phyloP scores from a whole-genome alignment of 352 stramenopile genomes.

The Globisporangium abappressorium region DNA sequence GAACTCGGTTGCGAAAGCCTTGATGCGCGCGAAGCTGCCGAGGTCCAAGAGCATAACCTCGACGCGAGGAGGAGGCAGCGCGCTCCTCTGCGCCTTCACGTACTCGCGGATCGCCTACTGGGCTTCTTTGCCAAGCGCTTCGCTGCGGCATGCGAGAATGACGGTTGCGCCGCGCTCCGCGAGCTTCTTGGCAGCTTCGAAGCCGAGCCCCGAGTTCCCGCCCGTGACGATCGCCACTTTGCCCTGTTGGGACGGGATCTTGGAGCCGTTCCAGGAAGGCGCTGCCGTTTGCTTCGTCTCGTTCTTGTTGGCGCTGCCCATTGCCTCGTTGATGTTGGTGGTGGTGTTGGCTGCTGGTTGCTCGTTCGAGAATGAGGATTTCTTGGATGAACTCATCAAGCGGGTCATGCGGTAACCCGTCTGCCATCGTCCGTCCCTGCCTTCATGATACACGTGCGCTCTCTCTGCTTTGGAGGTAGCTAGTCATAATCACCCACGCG shows the following conservation, averaged over 20 bases:
- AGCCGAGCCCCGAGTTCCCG: constrained; percentile 80
- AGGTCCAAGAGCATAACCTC: constrained; percentile 25
- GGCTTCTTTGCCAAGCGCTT: constrained; percentile 26
- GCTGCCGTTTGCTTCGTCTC: too few relatives aligned
- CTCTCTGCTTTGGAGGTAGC: neutral
- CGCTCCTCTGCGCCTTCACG: constrained; percentile 1
- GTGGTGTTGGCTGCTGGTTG: neutral
- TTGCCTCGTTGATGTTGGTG: neutral
- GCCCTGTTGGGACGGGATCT: constrained; percentile 31
- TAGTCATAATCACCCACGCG: neutral
- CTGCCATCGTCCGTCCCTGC: too few relatives aligned
- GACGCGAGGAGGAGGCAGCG: constrained; percentile 10
- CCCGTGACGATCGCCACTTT: constrained; percentile 84
- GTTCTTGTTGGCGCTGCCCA: neutral
- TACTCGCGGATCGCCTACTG: constrained; percentile 23
- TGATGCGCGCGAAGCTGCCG: constrained; percentile 19
- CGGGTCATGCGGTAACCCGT: too few relatives aligned
- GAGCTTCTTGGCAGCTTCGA: constrained; percentile 58
- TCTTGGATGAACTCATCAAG: neutral
- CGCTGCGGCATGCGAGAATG: constrained; percentile 74
- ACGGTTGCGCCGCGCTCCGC: constrained; percentile 57
- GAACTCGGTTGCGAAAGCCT: constrained; percentile 6
- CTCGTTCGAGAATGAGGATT: neutral
- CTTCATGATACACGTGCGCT: too few relatives aligned
- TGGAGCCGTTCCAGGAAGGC: constrained; percentile 19